Base-by-base conservation (phyloP, 139 green algal genomes). In the Chlamydomonas incerta region DNA sequence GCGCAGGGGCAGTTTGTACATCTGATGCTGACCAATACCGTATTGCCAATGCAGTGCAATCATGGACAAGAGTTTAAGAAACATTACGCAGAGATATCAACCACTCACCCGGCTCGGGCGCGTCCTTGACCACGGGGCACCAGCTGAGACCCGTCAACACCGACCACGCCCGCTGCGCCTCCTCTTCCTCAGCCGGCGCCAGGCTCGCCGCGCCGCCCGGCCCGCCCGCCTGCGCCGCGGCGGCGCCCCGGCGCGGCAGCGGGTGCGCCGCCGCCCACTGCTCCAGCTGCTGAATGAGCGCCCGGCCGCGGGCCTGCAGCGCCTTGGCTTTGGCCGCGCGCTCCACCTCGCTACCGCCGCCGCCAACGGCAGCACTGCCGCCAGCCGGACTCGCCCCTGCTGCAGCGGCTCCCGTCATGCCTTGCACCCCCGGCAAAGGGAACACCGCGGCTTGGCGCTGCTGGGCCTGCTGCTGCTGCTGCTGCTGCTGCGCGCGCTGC, bases 111-210 rank as follows among this genome's bases (percentile, higher is more conserved):
- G 47, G 26, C 11, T 91, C 82, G 29, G 93, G 93, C 29, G 87
- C 65, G 31, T 62, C 15, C 3, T 28, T 33, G 74, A 95, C 35
- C 72, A 96, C 90, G 50, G 92, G 92, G 82, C 92, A 96, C 94
- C 94, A 96, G 1, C 72, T 50, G 18, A 95, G 76, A 3, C 71
- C 85, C 50, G 73, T 31, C 21, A 96, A 83, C 26, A 72, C 26
- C 24, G 33, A 35, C 92, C 93, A 95, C 26, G 91, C 46, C 9
- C 71, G 55, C 66, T 57, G 63, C 11, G 90, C 83, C 24, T 74
- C 29, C 69, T 66, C 58, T 11, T 80, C 34, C 26, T 50, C 41
- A 8, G 41, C 41, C 6, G 41, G 6, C 41, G 41, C 41, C 41
- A 8, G n/a, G n/a, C n/a, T 8, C 41, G 41, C 41, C 41, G 41